Conservation (phyloP, 2,329 filamentous ascomycete species). For the Pseudonectria buxi region DNA sequence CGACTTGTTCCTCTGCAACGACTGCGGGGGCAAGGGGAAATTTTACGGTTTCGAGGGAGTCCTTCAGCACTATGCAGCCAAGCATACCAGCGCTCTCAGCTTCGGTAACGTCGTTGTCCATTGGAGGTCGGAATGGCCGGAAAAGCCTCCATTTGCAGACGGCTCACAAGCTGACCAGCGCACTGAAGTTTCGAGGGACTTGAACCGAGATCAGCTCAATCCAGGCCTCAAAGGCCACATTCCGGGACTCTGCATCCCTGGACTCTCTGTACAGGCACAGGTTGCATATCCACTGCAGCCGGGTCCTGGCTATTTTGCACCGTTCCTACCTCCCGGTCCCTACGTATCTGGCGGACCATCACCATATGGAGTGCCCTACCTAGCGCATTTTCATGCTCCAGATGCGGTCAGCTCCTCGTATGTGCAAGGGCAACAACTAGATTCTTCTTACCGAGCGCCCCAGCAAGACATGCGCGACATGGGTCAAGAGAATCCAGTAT, state of each 20-base stretch:
- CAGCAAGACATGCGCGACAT: constrained; percentile 4
- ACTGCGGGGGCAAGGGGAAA: constrained; percentile 58
- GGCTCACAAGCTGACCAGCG: too few species aligned
- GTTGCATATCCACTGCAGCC: too few species aligned
- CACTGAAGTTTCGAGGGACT: too few species aligned
- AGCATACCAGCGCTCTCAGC: constrained; percentile 67
- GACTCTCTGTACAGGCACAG: too few species aligned
- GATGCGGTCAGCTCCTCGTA: constrained; percentile 9
- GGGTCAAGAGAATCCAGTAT: not conserved
- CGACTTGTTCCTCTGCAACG: constrained; percentile 70
- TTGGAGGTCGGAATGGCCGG: constrained; percentile 78
- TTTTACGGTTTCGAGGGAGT: constrained; percentile 72
- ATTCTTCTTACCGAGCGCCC: constrained; percentile 2
- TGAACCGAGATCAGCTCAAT: too few species aligned
- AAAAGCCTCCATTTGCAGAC: constrained; percentile 66
- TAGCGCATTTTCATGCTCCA: constrained; percentile 8
- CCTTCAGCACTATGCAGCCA: constrained; percentile 76
- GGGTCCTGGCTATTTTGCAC: constrained; percentile 7
- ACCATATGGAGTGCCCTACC: constrained; percentile 8
- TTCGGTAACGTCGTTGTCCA: constrained; percentile 65
- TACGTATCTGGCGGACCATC: constrained; percentile 7
- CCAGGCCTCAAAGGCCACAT: too few species aligned
- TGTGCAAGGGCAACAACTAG: constrained; percentile 4
- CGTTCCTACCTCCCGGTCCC: constrained; percentile 3
- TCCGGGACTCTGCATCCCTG: too few species aligned